Percentiles rank a stretch among this genome's conserved stretches.
These are phyloP conservation scores for Xerocomus spinulosus DNA, from an alignment of 768 basidiomycete genomes.

Conservation along the genomic window DNA sequence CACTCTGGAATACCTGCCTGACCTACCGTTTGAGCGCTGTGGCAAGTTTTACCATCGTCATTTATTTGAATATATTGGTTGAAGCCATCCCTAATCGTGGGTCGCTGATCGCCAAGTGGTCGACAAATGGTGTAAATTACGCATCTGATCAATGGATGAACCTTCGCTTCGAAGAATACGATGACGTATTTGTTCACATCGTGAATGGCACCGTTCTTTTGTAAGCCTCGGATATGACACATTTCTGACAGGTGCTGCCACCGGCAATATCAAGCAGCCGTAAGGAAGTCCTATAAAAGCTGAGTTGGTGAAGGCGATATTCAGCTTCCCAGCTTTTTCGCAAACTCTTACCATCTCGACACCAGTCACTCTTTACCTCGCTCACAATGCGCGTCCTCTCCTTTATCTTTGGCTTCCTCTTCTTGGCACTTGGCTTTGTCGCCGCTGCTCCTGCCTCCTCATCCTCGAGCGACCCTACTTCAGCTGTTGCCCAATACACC, in stretches of 20 bases:
- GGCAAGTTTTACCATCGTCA: too few relatives aligned
- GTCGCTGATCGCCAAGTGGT: too few relatives aligned
- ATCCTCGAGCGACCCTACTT: too few relatives aligned
- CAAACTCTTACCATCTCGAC: neutral
- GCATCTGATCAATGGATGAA: too few relatives aligned
- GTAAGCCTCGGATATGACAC: neutral
- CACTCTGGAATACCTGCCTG: too few relatives aligned
- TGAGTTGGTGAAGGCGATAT: neutral
- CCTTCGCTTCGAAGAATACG: too few relatives aligned
- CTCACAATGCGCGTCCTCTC: constrained; percentile 25
- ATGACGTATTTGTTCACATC: too few relatives aligned
- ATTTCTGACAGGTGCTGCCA: neutral
- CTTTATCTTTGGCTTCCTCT: constrained; percentile 17
- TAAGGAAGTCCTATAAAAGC: constrained; percentile 1
- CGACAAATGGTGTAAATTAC: too few relatives aligned
- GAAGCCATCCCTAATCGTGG: too few relatives aligned
- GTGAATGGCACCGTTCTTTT: too few relatives aligned
- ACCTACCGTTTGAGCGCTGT: too few relatives aligned
- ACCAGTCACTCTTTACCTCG: constrained; percentile 14
- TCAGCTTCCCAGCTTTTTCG: constrained; percentile 2
- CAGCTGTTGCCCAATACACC: neutral
- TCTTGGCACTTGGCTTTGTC: constrained; percentile 15
- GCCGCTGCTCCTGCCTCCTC: constrained; percentile 11
- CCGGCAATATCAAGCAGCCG: neutral
- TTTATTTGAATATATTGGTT: too few relatives aligned